Conservation (phyloP, 164 flowering plant genomes). For the Saururus chinensis region DNA sequence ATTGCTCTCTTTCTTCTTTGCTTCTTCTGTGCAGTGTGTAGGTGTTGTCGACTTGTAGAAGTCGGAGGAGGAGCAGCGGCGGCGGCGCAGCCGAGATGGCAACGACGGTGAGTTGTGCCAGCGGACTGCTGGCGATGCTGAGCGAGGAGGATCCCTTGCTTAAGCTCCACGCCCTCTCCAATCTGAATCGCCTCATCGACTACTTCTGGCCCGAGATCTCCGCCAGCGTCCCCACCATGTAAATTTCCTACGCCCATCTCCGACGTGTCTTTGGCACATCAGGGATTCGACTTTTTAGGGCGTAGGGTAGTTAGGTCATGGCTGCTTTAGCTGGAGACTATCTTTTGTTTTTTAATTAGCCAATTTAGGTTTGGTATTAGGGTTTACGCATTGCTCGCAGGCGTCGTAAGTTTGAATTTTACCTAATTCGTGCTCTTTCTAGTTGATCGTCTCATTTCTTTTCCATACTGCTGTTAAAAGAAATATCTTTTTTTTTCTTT, state of each 20-base stretch:
- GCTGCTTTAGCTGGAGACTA: background rate
- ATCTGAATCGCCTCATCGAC: slow-evolving; percentile 66
- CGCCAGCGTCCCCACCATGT: slow-evolving; percentile 77
- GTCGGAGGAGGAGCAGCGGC: too few species aligned
- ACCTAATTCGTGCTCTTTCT: too few species aligned
- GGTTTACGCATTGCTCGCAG: too few species aligned
- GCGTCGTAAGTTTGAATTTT: too few species aligned
- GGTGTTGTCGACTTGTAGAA: too few species aligned
- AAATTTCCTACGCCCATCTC: background rate
- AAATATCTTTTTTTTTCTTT: background rate
- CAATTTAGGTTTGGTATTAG: background rate
- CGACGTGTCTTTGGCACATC: background rate
- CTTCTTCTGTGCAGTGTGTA: too few species aligned
- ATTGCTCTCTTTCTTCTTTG: too few species aligned
- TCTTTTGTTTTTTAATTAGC: background rate
- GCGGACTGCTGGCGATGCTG: slow-evolving; percentile 86
- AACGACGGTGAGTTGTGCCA: slow-evolving; percentile 75
- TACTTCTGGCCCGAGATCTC: slow-evolving; percentile 94
- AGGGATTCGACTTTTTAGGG: background rate
- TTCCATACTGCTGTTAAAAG: too few species aligned
- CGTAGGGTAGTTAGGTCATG: too few species aligned
- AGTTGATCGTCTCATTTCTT: too few species aligned
- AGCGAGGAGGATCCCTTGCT: slow-evolving; percentile 60
- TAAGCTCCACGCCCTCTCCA: slow-evolving; percentile 80
- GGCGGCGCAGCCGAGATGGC: slow-evolving; percentile 16